phyloP scores from a whole-genome alignment of 192 early-diverging fungal species.

The Rhizophlyctis rosea region DNA sequence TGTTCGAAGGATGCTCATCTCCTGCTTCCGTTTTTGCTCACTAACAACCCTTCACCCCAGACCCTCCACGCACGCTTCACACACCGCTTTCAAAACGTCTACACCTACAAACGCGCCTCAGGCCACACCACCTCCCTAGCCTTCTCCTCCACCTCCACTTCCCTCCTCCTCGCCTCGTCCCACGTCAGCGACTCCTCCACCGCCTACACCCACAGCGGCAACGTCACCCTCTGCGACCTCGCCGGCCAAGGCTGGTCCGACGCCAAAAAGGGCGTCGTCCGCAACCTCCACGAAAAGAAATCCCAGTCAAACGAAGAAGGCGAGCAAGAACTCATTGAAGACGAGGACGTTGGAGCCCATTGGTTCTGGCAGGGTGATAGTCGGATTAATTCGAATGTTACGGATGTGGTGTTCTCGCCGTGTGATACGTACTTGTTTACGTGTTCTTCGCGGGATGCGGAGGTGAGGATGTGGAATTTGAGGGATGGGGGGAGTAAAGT shows the following conservation, averaged over 20 bases:
- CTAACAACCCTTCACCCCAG: too few species aligned
- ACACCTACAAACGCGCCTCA: too few species aligned
- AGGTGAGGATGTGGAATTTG: too few species aligned
- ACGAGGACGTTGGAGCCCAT: conserved; percentile 3
- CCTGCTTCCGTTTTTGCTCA: too few species aligned
- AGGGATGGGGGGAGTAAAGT: too few species aligned
- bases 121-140: neutral
- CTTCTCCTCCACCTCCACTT: neutral
- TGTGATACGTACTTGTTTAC: neutral
- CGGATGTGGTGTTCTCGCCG: neutral
- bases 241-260: conserved; percentile 4
- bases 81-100: too few species aligned
- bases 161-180: conserved; percentile 6
- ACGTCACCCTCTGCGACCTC: neutral
- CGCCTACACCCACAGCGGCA: conserved; percentile 11
- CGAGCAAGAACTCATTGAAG: too few species aligned
- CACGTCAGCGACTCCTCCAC: conserved; percentile 15
- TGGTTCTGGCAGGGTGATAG: neutral
- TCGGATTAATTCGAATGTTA: neutral
- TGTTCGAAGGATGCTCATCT: too few species aligned
- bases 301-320: too few species aligned
- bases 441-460: too few species aligned
- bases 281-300: conserved; percentile 9
- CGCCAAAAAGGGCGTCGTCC: neutral
- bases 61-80: too few species aligned